Evolutionary conservation across 2,329 filamentous ascomycete genomes (phyloP), one percentile per base, ranked within the genome.

Genomic region (Fusarium sp.): DNA sequence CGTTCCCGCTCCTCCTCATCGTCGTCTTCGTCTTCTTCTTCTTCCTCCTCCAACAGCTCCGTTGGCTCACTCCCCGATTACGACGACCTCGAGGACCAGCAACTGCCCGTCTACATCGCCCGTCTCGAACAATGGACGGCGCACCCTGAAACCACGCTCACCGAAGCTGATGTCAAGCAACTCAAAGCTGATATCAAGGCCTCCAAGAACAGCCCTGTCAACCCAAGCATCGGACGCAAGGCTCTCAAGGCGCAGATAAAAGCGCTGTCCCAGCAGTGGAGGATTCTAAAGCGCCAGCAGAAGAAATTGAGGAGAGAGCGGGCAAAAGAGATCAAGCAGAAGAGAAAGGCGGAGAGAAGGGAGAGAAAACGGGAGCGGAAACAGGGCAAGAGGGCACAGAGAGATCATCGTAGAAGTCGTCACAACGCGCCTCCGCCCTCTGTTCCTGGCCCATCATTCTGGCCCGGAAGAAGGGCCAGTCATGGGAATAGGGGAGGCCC

Each of bases 1-100:
- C 63, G 53, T 10, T 73, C 71, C n/a, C 71, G 63, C 4, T 78
- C 76, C 0, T 75, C 72, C 0, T 77, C 74, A 1, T 72, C 71
- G 9, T 76, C 75, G 2, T 74, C 75, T 1, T 72, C 72, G 1
- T 63, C 65, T 0, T 77, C 76, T 0, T 78, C 59, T 0, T 75
- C 76, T 0, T 78, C 59, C 0, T 75, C 74, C 0, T 76, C 75
- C 1, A 72, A 72, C 8, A 72, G 70, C 17, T 77, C 75, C 1
- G 72, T 85, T 49, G 83, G 80, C 32, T 85, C 82, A 3, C 79
- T 87, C 1, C 82, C 83, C 0, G 78, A 82, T 49, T 81, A 81
- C 65, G 80, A 85, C 53, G 78, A 82, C 37, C 73, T 87, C 3
- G 71, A 70, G 11, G 79, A 80, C 48, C 66, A 73, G 15, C 83